Percentiles rank a stretch among this genome's conserved stretches.
Evolutionary conservation across 1,284 basidiomycete species (phyloP).

Genomic region (Puccinia polysora): DNA sequence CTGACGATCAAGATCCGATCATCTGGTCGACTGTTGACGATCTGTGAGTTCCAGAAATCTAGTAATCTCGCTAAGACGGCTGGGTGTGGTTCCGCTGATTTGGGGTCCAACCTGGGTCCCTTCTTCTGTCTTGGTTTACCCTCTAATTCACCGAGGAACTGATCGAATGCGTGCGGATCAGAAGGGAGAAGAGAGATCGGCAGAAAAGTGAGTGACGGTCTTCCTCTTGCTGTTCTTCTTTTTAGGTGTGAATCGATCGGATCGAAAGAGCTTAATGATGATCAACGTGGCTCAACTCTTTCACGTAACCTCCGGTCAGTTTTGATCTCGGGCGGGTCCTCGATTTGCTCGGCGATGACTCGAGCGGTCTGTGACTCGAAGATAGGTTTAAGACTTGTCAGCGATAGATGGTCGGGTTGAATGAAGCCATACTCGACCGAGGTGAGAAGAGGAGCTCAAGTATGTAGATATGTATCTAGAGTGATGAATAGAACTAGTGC

Average conservation of each 20-base stretch:
- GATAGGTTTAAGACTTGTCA: background rate
- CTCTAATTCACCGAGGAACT: constrained; percentile 37
- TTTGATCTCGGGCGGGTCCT: constrained; percentile 1
- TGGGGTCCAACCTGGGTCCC: background rate
- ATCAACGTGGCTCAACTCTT: constrained; percentile 4
- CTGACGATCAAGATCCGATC: constrained; percentile 31
- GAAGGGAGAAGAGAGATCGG: background rate
- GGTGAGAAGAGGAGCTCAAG: too few relatives aligned
- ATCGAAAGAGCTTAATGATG: too few relatives aligned
- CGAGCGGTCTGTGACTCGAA: constrained; percentile 34
- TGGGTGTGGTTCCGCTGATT: constrained; percentile 18
- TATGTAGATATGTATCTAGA: too few relatives aligned
- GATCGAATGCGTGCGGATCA: background rate
- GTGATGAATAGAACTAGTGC: too few relatives aligned
- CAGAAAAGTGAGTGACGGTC: too few relatives aligned
- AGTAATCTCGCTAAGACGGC: constrained; percentile 20
- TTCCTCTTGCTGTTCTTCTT: too few relatives aligned
- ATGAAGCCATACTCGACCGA: too few relatives aligned
- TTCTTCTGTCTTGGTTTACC: constrained; percentile 11
- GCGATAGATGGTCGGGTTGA: too few relatives aligned
- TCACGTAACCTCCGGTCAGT: constrained; percentile 28
- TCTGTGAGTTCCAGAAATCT: constrained; percentile 28
- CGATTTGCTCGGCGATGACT: constrained; percentile 19
- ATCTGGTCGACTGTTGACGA: background rate
- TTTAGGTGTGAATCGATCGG: too few relatives aligned